phyloP scores from a whole-genome alignment of 306 rosid genomes.

The Dryas octopetala region DNA sequence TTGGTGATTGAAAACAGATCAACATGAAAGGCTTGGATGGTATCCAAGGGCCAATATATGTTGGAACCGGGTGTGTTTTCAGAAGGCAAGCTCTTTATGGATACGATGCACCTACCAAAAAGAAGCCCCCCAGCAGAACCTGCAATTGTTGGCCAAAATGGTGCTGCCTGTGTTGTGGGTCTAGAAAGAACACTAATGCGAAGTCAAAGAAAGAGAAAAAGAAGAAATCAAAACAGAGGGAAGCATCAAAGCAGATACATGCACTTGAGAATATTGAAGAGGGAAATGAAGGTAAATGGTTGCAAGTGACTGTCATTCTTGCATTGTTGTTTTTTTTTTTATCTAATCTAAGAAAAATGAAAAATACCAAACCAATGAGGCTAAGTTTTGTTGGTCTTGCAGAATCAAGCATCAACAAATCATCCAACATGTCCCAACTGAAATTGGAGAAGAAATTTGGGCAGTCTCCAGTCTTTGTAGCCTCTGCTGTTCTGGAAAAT shows the following conservation, averaged over 20 bases:
- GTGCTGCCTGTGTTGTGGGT: constrained; percentile 69
- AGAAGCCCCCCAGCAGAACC: constrained; percentile 87
- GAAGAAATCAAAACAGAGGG: constrained; percentile 81
- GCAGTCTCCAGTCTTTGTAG: constrained; percentile 86
- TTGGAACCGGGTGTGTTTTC: constrained; percentile 98
- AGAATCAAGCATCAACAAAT: constrained; percentile 47
- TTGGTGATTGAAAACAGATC: constrained; percentile 54
- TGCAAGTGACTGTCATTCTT: constrained; percentile 6
- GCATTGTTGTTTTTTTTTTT: not conserved
- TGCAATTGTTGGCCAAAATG: constrained; percentile 96
- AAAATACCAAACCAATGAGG: constrained; percentile 4
- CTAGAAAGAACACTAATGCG: constrained; percentile 60
- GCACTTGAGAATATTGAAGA: constrained; percentile 93
- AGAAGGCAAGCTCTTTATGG: constrained; percentile 89
- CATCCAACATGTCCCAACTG: constrained; percentile 50
- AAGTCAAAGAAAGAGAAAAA: constrained; percentile 65
- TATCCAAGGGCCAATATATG: constrained; percentile 94
- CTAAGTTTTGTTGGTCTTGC: constrained; percentile 35
- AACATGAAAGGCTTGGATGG: constrained; percentile 98
- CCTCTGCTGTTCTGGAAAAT: constrained; percentile 70
- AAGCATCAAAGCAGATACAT: constrained; percentile 92
- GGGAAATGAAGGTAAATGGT: constrained; percentile 60
- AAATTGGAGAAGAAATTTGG: constrained; percentile 92
- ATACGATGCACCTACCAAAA: constrained; percentile 77
- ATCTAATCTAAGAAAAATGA: not conserved